A percentile compares a stretch with the other conserved stretches of the same genome.
These are phyloP conservation scores for Cladophialophora immunda DNA, from an alignment of 2,329 filamentous ascomycete genomes.

Conservation along the genomic window DNA sequence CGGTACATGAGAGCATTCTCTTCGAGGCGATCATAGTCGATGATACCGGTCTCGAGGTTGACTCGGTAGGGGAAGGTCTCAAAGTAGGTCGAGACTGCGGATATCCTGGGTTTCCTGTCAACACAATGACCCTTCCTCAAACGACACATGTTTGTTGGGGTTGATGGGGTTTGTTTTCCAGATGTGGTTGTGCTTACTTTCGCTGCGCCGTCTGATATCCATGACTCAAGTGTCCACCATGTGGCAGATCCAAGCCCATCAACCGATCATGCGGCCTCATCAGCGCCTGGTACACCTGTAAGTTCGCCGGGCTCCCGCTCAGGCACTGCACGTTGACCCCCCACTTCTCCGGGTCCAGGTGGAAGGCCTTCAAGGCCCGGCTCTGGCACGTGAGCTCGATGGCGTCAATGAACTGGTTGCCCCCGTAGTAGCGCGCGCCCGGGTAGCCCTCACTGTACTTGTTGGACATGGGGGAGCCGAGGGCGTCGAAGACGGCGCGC, in stretches of 20 bases:
- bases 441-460: conserved; percentile 99
- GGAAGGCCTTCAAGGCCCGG: conserved; percentile 86
- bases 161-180: no score
- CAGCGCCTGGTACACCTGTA: conserved; percentile 91
- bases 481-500: conserved; percentile 86
- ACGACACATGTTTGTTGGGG: conserved; percentile 4
- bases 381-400: conserved; percentile 89
- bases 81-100: conserved; percentile 97
- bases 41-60: conserved; percentile 79
- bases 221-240: conserved; percentile 94
- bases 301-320: conserved; percentile 78
- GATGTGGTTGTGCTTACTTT: conserved; percentile 70
- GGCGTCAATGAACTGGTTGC: conserved; percentile 94
- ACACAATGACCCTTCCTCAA: background rate
- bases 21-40: conserved; percentile 94
- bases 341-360: conserved; percentile 85
- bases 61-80: conserved; percentile 98
- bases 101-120: conserved; percentile 65
- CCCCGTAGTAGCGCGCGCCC: conserved; percentile 94
- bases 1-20: conserved; percentile 91
- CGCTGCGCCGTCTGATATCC: conserved; percentile 95
- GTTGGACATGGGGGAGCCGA: conserved; percentile 96
- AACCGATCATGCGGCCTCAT: conserved; percentile 95
- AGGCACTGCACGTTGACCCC: conserved; percentile 94
- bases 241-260: conserved; percentile 95